phyloP scores from a whole-genome alignment of 345 rosid genomes.

The rapeseed (Brassica napus) region Da-Ae NC_063444.1:34454501-34455000 shows the following conservation, averaged over 20 bases:
- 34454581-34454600: slow-evolving; percentile 8
- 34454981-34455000: slow-evolving; percentile 69
- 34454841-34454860: slow-evolving; percentile 78
- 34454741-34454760: slow-evolving; percentile 70
- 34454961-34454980: slow-evolving; percentile 92
- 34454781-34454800: slow-evolving; percentile 79
- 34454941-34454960: slow-evolving; percentile 51
- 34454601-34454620: slow-evolving; percentile 25
- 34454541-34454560: too few species aligned
- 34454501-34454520: neutral
- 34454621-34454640: slow-evolving; percentile 29
- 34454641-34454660: slow-evolving; percentile 28
- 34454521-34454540: slow-evolving; percentile 10
- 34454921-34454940: slow-evolving; percentile 48
- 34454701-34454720: slow-evolving; percentile 69
- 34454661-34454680: slow-evolving; percentile 31
- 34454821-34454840: slow-evolving; percentile 74
- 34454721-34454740: slow-evolving; percentile 60
- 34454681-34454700: slow-evolving; percentile 34
- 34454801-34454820: slow-evolving; percentile 47
- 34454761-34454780: slow-evolving; percentile 82
- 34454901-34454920: slow-evolving; percentile 47
- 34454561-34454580: neutral
- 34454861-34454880: slow-evolving; percentile 83
- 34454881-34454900: slow-evolving; percentile 77